phyloP scores from a whole-genome alignment of 345 rosid genomes.

The Salix brachista region DNA sequence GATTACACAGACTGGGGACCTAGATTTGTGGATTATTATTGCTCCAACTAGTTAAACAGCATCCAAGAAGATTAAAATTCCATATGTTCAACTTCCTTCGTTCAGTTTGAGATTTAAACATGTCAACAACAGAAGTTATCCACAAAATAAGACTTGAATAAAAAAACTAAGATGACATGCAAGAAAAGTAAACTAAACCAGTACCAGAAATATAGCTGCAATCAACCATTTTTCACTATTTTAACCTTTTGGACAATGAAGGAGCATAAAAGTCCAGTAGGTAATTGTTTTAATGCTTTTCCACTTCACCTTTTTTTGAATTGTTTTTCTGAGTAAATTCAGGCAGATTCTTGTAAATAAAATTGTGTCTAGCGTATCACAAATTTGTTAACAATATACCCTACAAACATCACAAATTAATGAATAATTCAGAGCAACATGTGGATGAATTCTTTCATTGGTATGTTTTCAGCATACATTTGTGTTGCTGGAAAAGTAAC shows the following conservation, averaged over 20 bases:
- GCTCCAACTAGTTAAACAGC: neutral
- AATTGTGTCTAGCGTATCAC: neutral
- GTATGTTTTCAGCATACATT: too few relatives aligned
- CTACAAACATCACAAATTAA: neutral
- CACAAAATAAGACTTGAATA: neutral
- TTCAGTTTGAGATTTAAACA: neutral
- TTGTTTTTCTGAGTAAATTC: too few relatives aligned
- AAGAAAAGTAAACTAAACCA: neutral
- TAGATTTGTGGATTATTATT: neutral
- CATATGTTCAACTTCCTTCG: neutral
- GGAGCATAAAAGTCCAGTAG: neutral
- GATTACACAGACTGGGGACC: neutral
- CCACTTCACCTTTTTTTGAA: neutral
- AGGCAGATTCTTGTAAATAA: neutral
- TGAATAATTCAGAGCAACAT: neutral
- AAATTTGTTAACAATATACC: neutral
- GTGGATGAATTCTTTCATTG: too few relatives aligned
- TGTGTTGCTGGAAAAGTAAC: neutral
- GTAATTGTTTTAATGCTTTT: neutral
- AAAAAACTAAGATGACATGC: neutral
- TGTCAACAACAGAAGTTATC: neutral
- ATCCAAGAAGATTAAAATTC: neutral
- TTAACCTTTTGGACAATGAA: neutral
- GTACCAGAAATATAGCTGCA: neutral
- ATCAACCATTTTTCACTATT: neutral